Evolutionary conservation across 345 rosid genomes (phyloP), one percentile per base, ranked within the genome.

Genomic region (Streptanthus diversifolius): DNA sequence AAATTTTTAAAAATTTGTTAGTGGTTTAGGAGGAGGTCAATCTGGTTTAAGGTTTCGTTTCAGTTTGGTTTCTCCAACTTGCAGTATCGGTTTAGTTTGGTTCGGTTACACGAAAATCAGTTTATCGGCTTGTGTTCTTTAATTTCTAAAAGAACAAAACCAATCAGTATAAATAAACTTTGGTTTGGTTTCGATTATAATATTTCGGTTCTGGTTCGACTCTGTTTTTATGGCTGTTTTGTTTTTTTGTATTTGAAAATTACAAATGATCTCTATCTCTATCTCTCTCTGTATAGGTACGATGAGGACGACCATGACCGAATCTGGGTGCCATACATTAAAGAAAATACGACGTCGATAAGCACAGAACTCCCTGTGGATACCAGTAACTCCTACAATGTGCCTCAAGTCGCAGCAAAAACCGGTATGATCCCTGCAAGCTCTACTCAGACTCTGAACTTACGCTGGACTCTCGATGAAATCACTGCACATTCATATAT

Each of bases 231-330:
- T 43, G 48, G 49, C 10, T 44, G 49, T 45, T 45, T 24, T 45
- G 22, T 17, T 45, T 45, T 44, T 9, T 7, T 17, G 37, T 33
- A 33, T 33, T 49, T 49, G 30, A 0, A 49, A 49, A 49, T 49
- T 22, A 49, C 55, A 49, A 49, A 10, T 10, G 29, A 22, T 30
- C 7, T 39, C 44, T 39, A 5, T 48, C 15, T 32, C 41, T 57
- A 24, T 62, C 45, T 8, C 54, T 0, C 44, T 0, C 13, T 47
- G 52, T 9, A 10, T 30, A 79, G 87, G 80, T 83, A 44, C 56
- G 54, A 77, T 10, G 70, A 81, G 33, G 83, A 83, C 37, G 44
- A 55, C 2, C 68, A 30, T 21, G 87, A 83, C 33, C 80, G 84
- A n/a, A 29, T 58, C 5, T 83, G 87, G 82, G 2, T 0, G 13